phyloP scores from a whole-genome alignment of 2,329 filamentous ascomycete species.

The Pseudocercospora cruenta region DNA sequence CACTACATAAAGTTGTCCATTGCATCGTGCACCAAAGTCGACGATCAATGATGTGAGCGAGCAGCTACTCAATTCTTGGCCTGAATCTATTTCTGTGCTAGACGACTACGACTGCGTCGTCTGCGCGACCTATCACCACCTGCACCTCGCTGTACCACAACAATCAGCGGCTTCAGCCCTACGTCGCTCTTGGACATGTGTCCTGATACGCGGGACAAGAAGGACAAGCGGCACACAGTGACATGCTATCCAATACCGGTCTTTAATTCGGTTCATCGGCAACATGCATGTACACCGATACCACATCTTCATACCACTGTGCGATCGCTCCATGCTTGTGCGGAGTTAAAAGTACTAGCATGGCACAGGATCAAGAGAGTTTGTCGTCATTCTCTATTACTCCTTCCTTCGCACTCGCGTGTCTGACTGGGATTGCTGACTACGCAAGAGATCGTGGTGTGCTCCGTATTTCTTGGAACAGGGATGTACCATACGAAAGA shows the following conservation, averaged over 20 bases:
- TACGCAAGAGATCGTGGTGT: not conserved
- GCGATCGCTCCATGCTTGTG: not conserved
- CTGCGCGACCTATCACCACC: not conserved
- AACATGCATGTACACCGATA: not conserved
- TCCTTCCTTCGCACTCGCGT: slow-evolving; percentile 1
- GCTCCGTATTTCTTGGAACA: not conserved
- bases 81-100: not conserved
- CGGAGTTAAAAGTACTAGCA: not conserved
- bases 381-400: not conserved
- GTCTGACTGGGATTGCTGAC: not conserved
- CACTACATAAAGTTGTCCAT: not conserved
- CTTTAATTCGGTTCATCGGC: not conserved
- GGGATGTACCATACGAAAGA: not conserved
- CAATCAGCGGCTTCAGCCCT: not conserved
- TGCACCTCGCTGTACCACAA: not conserved
- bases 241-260: not conserved
- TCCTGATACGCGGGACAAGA: too few relatives aligned
- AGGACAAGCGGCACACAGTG: too few relatives aligned
- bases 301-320: not conserved
- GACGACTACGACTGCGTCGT: not conserved
- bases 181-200: not conserved
- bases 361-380: slow-evolving; percentile 1
- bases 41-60: not conserved
- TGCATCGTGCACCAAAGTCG: not conserved
- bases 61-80: not conserved